These are phyloP conservation scores for Fusarium veterinarium DNA, from an alignment of 2,329 filamentous ascomycete genomes.

Conservation along the genomic window DNA sequence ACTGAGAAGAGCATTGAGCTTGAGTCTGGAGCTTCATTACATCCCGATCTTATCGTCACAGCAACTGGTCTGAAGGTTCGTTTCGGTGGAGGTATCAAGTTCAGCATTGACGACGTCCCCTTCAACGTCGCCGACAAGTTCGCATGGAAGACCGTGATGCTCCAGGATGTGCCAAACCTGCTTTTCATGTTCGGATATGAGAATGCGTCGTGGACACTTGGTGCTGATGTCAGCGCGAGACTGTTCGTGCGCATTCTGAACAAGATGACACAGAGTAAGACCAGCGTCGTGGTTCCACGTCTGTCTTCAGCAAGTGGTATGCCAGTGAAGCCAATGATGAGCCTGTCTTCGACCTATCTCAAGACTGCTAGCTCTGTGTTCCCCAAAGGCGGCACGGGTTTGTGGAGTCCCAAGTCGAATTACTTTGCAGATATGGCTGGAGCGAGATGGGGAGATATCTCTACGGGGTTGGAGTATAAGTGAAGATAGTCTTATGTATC, in stretches of 20 bases:
- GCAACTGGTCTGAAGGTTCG: constrained; percentile 71
- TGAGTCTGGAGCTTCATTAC: constrained; percentile 55
- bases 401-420: constrained; percentile 48
- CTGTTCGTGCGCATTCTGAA: constrained; percentile 63
- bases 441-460: constrained; percentile 47
- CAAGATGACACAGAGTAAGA: constrained; percentile 58
- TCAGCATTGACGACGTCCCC: constrained; percentile 62
- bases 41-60: constrained; percentile 72
- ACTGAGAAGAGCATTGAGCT: constrained; percentile 58
- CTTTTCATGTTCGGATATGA: constrained; percentile 70
- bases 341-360: constrained; percentile 63
- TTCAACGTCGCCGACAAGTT: constrained; percentile 59
- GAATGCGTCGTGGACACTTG: constrained; percentile 71
- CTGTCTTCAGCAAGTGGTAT: constrained; percentile 51
- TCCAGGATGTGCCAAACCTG: constrained; percentile 71
- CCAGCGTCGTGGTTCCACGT: constrained; percentile 57
- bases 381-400: constrained; percentile 58
- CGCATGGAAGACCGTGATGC: constrained; percentile 70
- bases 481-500: neutral
- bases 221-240: constrained; percentile 64
- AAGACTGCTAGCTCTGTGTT: constrained; percentile 54
- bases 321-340: constrained; percentile 54
- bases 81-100: constrained; percentile 63
- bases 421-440: constrained; percentile 47
- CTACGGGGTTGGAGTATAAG: constrained; percentile 35